These are phyloP conservation scores for Blastocystis sp. DNA, from an alignment of 352 stramenopile genomes.

Conservation along the genomic window DNA sequence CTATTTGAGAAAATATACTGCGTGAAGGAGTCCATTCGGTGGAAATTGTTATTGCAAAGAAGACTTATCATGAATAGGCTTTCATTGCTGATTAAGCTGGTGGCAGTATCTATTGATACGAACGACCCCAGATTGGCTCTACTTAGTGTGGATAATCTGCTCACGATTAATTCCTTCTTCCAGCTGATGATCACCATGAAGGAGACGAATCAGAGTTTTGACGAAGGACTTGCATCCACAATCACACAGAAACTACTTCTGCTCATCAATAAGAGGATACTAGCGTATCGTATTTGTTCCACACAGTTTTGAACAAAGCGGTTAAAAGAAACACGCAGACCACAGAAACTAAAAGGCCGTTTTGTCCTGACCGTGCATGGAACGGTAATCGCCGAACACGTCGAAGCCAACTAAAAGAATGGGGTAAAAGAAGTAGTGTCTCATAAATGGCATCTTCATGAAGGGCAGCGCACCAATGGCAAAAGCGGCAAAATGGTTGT, in stretches of 20 bases:
- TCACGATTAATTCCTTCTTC: not conserved
- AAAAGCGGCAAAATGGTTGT: conserved; percentile 37
- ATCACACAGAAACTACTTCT: not conserved
- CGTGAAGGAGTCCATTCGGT: not conserved
- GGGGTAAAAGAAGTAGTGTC: conserved; percentile 28
- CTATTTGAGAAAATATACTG: not conserved
- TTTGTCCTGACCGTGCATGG: not conserved
- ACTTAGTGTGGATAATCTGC: not conserved
- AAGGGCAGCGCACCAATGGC: conserved; percentile 23
- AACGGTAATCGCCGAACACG: not conserved
- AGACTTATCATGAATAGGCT: not conserved
- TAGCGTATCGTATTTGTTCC: not conserved
- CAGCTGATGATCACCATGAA: not conserved
- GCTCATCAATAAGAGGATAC: not conserved
- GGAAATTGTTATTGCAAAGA: not conserved
- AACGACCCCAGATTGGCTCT: not conserved
- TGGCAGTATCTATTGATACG: not conserved
- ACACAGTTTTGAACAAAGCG: not conserved
- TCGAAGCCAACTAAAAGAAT: conserved; percentile 31
- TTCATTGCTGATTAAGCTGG: not conserved
- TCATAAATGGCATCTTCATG: conserved; percentile 27
- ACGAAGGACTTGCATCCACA: not conserved
- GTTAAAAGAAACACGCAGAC: not conserved
- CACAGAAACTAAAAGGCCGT: not conserved
- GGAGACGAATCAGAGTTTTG: not conserved